These are phyloP conservation scores for Asterionellopsis glacialis DNA, from an alignment of 108 stramenopile species.

Conservation along the genomic window DNA sequence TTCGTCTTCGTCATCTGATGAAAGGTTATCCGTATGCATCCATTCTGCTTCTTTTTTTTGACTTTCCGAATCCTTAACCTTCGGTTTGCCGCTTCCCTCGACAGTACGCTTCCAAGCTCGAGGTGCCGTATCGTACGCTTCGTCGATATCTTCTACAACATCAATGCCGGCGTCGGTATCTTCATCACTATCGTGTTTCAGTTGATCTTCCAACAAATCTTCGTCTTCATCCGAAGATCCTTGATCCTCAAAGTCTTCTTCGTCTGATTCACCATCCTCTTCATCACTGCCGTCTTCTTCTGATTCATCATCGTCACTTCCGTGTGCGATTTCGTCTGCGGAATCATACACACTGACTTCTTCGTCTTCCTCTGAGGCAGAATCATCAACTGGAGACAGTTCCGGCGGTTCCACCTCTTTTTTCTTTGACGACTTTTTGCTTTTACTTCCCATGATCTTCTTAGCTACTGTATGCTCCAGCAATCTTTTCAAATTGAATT, in stretches of 20 bases:
- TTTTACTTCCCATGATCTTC: neutral
- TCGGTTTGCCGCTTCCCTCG: conserved; percentile 13
- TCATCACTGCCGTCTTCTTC: conserved; percentile 28
- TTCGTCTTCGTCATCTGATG: conserved; percentile 95
- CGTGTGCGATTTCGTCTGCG: conserved; percentile 21
- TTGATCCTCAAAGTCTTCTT: conserved; percentile 84
- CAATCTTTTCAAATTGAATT: too few species aligned
- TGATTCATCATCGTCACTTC: conserved; percentile 31
- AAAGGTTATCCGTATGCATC: conserved; percentile 93
- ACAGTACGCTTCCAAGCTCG: conserved; percentile 42
- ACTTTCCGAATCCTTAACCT: conserved; percentile 1
- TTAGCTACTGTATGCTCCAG: too few species aligned
- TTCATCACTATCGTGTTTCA: conserved; percentile 35
- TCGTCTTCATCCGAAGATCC: conserved; percentile 84
- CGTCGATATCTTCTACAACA: conserved; percentile 54
- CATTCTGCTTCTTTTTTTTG: conserved; percentile 24
- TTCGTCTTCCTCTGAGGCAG: conserved; percentile 24
- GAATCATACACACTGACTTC: conserved; percentile 39
- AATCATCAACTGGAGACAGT: conserved; percentile 16
- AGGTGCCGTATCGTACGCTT: conserved; percentile 47
- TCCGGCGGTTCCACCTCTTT: conserved; percentile 8
- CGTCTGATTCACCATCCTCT: conserved; percentile 33
- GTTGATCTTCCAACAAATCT: conserved; percentile 53
- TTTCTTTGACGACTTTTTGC: neutral
- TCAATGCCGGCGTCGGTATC: conserved; percentile 60